phyloP scores from a whole-genome alignment of 2,329 filamentous ascomycete species.

The Xylariaceae sp. region DNA sequence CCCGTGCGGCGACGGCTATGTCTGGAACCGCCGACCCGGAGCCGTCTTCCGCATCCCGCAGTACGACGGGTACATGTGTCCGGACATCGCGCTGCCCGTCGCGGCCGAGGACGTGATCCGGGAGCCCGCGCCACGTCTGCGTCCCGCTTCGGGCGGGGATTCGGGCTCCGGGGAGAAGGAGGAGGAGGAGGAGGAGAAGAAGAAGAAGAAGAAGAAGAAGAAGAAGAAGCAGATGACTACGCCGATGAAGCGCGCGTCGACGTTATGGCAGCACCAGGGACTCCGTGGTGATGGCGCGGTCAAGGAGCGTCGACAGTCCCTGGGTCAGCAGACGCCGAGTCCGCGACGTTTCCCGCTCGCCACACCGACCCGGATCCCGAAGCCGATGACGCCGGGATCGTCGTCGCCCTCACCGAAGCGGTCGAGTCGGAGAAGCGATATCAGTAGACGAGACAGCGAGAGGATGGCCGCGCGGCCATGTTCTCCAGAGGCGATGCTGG shows the following conservation, averaged over 20 bases:
- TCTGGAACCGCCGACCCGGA: constrained; percentile 22
- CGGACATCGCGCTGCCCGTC: constrained; percentile 21
- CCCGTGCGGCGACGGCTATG: constrained; percentile 19
- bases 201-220: not conserved
- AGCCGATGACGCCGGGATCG: not conserved
- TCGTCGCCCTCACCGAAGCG: no score
- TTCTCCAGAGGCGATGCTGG: not conserved
- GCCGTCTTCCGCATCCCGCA: constrained; percentile 27
- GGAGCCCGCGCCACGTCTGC: constrained; percentile 13
- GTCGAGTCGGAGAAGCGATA: no score
- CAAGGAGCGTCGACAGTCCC: no score
- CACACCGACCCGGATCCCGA: constrained; percentile 5
- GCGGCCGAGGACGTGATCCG: constrained; percentile 21
- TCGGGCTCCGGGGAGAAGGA: constrained; percentile 4
- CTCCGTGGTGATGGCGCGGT: not conserved
- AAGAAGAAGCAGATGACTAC: not conserved
- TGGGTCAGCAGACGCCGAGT: not conserved
- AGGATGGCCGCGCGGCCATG: no score
- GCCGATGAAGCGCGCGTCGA: not conserved
- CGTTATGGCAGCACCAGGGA: no score
- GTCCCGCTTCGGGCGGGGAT: no score
- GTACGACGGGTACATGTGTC: constrained; percentile 24
- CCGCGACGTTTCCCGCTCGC: not conserved
- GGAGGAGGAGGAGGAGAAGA: not conserved
- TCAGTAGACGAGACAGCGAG: no score